Base-by-base conservation (phyloP, 768 basidiomycete genomes). In the Trametes sanguinea region DNA sequence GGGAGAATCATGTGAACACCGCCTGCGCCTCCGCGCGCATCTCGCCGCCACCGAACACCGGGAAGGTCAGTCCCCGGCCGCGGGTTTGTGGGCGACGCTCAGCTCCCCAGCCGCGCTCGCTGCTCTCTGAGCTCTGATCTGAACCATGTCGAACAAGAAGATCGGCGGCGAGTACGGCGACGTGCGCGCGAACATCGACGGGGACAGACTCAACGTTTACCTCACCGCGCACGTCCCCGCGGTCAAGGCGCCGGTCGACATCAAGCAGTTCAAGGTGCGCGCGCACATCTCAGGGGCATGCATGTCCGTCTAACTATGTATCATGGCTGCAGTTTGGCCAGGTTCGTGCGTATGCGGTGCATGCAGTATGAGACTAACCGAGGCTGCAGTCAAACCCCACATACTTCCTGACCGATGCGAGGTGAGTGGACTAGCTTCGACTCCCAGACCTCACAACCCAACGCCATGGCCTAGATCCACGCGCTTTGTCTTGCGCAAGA, bases 201-300 rank as follows among this genome's bases (percentile, higher is more conserved):
- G 87, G 33, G 77, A 75, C 39, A 83, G 76, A 55, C 80, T 95
- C 57, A 88, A 89, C 65, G 70, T 70, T 27, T 94, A 91, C 73
- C 82, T 98, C 64, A 70, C 76, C 54, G 71, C 76, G 55, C 75
- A 83, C 68, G 84, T 89, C 7, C 74, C 80, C 13, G 76, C 73
- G 0, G 81, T 95, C 54, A 76, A 76, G 51, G 74, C 83, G 2
- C 91, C 93, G 0, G 83, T 96, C 14, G 76, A 78, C 17, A 85
- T 97, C 35, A 91, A 94, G 79, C 96, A 98, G 75, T 98, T 98
- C 82, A 92, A 92, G 77, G 92, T 92, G 74, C 50, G 63, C 50
- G 14, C 46, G n/a, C 11, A 7, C 0, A 29, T 8, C 13, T 30
- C 29, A 54, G 22, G 47, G 61, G 42, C 40, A 5, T 37, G 35